These are phyloP conservation scores for Metschnikowia lochheadii DNA, from an alignment of 805 yeast species.

Conservation along the genomic window DNA sequence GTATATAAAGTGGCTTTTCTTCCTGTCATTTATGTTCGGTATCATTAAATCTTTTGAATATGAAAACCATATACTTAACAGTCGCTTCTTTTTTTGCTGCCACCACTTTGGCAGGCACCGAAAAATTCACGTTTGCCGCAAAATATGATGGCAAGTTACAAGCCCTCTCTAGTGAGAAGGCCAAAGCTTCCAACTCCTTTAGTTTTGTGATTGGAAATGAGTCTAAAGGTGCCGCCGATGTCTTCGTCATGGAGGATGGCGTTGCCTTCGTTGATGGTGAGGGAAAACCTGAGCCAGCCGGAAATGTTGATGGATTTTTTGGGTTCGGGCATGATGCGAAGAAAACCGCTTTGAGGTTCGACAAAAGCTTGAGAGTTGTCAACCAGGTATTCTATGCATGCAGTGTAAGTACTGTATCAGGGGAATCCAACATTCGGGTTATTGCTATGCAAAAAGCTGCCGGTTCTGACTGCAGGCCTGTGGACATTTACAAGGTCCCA, in stretches of 20 bases:
- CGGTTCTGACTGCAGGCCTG: neutral
- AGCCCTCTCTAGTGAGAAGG: neutral
- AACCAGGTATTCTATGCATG: neutral
- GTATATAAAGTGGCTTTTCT: neutral
- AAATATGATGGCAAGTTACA: neutral
- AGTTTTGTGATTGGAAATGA: neutral
- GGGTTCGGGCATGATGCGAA: neutral
- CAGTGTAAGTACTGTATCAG: neutral
- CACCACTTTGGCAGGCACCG: neutral
- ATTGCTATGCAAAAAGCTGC: neutral
- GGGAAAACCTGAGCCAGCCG: neutral
- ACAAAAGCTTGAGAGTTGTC: neutral
- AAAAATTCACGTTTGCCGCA: neutral
- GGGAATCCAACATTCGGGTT: neutral
- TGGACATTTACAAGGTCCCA: neutral
- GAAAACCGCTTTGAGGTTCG: neutral
- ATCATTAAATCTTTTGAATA: neutral
- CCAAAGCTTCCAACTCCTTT: neutral
- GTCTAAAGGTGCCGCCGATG: neutral
- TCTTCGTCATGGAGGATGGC: neutral
- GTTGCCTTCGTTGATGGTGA: neutral
- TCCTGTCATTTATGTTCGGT: neutral
- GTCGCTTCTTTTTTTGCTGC: neutral
- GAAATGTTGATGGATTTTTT: neutral
- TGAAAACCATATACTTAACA: neutral